Percentiles rank a stretch among this genome's conserved stretches.
Conservation (phyloP, 345 rosid genomes). For the Sonneratia caseolaris region DNA sequence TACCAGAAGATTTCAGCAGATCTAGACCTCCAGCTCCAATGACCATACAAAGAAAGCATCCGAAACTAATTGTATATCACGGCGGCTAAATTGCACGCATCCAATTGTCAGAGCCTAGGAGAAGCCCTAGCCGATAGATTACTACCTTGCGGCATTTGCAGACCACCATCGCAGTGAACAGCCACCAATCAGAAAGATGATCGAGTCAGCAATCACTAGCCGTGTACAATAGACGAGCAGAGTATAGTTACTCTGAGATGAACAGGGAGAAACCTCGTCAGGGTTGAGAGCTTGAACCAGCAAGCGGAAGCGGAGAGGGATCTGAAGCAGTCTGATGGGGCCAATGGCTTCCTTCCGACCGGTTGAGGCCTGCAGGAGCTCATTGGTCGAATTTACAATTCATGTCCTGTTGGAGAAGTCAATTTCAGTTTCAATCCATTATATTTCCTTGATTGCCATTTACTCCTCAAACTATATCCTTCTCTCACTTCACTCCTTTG, state of each 20-base stretch:
- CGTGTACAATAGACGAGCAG: not conserved
- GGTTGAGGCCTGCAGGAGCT: not conserved
- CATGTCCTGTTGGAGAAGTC: not conserved
- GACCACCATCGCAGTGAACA: conserved; percentile 60
- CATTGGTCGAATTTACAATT: not conserved
- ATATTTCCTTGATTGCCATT: not conserved
- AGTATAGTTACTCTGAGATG: not conserved
- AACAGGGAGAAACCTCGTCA: not conserved
- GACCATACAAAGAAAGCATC: not conserved
- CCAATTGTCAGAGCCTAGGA: not conserved
- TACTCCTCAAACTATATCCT: not conserved
- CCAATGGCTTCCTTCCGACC: not conserved
- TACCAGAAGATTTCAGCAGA: not conserved
- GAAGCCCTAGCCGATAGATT: not conserved
- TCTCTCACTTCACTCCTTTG: not conserved
- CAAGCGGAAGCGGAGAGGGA: not conserved
- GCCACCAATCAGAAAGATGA: conserved; percentile 10
- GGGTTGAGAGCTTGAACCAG: not conserved
- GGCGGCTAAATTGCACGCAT: not conserved
- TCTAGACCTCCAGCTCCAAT: conserved; percentile 3
- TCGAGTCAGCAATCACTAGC: not conserved
- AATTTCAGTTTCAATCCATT: not conserved
- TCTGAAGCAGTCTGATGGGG: not conserved
- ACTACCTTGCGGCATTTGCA: conserved; percentile 88
- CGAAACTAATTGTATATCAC: not conserved